phyloP scores from a whole-genome alignment of 352 stramenopile genomes.

The Globisporangium echinulatum region DNA sequence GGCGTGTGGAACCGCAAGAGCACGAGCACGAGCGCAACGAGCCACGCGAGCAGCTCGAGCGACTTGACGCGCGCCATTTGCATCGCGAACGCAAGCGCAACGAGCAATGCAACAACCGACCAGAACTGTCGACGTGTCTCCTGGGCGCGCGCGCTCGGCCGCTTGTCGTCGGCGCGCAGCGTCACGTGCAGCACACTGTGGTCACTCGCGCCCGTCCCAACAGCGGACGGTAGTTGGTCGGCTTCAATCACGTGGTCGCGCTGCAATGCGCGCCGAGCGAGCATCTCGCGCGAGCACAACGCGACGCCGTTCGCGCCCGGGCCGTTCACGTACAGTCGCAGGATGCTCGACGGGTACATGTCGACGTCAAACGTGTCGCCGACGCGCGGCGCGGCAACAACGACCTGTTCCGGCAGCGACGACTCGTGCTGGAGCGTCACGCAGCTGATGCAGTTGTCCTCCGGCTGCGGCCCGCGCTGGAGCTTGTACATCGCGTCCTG shows the following conservation, averaged over 20 bases:
- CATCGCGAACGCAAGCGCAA: conserved; percentile 32
- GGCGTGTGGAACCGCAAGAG: conserved; percentile 47
- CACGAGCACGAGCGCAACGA: conserved; percentile 43
- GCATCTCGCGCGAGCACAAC: conserved; percentile 50
- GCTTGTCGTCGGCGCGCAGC: conserved; percentile 23
- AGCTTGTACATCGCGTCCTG: conserved; percentile 67
- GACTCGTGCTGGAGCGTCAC: conserved; percentile 74
- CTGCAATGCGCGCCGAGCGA: conserved; percentile 12
- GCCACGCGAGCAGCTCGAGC: conserved; percentile 45
- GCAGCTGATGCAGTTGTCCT: conserved; percentile 65
- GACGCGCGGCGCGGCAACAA: conserved; percentile 40
- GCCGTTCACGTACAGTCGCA: conserved; percentile 64
- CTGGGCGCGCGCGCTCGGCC: conserved; percentile 11
- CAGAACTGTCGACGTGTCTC: conserved; percentile 36
- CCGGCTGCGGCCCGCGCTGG: conserved; percentile 50
- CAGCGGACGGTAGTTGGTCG: conserved; percentile 21
- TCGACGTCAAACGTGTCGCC: conserved; percentile 48
- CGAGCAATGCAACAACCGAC: conserved; percentile 35
- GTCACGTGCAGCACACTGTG: conserved; percentile 40
- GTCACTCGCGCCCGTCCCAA: conserved; percentile 3
- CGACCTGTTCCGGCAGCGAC: conserved; percentile 49
- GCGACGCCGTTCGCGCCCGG: conserved; percentile 52
- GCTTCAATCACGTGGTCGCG: conserved; percentile 28
- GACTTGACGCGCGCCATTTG: conserved; percentile 33
- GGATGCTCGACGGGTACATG: conserved; percentile 65